A percentile compares a stretch with the other conserved stretches of the same genome.
phyloP scores from a whole-genome alignment of 768 basidiomycete species.

The Russula sp. region DNA sequence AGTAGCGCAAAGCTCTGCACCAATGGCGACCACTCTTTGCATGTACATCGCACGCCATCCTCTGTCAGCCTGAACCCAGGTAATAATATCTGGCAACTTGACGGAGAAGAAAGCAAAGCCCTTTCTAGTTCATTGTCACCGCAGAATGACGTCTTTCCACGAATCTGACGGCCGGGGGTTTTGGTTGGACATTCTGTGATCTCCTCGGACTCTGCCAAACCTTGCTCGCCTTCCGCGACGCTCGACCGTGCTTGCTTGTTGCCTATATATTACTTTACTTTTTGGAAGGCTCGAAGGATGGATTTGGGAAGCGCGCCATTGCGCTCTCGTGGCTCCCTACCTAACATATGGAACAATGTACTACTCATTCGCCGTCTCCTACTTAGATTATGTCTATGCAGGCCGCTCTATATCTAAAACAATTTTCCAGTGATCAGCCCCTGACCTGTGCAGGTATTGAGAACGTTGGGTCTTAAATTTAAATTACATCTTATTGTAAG shows the following conservation, averaged over 20 bases:
- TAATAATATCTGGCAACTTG: constrained; percentile 70
- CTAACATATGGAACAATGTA: constrained; percentile 18
- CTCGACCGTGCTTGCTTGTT: background rate
- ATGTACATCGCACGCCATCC: constrained; percentile 14
- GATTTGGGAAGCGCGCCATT: constrained; percentile 8
- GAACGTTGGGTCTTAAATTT: too few relatives aligned
- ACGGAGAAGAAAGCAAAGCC: constrained; percentile 52
- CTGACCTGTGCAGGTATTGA: too few relatives aligned
- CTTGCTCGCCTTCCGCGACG: background rate
- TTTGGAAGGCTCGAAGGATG: constrained; percentile 16
- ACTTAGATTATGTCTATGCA: background rate
- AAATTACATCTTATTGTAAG: too few relatives aligned
- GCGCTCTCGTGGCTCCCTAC: background rate
- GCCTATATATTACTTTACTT: constrained; percentile 9
- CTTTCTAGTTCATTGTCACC: constrained; percentile 11
- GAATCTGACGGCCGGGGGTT: background rate
- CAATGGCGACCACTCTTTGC: constrained; percentile 12
- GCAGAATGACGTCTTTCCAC: constrained; percentile 7
- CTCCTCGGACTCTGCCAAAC: background rate
- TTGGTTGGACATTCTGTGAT: background rate
- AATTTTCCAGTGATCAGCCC: too few relatives aligned
- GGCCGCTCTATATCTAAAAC: background rate
- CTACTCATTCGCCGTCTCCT: constrained; percentile 11
- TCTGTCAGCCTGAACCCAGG: constrained; percentile 31
- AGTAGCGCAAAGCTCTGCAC: constrained; percentile 10